phyloP scores from a whole-genome alignment of 202 grass and related monocot genomes.

The Brachypodium distachyon region DNA sequence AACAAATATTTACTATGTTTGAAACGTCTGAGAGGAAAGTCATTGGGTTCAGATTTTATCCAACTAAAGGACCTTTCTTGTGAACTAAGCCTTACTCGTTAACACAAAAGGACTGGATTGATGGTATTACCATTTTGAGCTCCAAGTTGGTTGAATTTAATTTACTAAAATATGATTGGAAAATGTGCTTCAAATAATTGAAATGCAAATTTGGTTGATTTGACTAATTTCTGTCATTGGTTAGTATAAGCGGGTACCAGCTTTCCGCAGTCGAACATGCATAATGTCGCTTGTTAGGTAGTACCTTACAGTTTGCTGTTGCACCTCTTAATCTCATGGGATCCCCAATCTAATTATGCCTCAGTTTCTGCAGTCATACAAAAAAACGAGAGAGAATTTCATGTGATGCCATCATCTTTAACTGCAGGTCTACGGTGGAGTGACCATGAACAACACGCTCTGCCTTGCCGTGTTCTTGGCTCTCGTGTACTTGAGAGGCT shows the following conservation, averaged over 20 bases:
- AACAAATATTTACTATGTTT: neutral
- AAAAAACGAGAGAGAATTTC: neutral
- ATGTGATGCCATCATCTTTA: neutral
- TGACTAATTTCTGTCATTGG: neutral
- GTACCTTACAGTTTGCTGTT: no score
- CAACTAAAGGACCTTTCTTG: no score
- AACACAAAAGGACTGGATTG: neutral
- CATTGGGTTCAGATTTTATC: neutral
- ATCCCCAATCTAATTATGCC: neutral
- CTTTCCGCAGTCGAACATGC: neutral
- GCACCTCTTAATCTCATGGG: no score
- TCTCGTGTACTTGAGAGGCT: conserved; percentile 51
- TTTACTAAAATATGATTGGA: neutral
- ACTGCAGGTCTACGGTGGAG: conserved; percentile 71
- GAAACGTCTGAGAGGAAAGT: neutral
- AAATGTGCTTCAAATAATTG: neutral
- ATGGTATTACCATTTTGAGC: neutral
- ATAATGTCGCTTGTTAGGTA: no score
- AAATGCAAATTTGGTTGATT: neutral
- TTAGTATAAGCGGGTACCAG: neutral
- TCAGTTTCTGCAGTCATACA: neutral
- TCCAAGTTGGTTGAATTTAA: neutral
- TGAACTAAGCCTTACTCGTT: no score
- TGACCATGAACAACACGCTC: conserved; percentile 87
- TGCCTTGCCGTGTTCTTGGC: conserved; percentile 65